A percentile compares a stretch with the other conserved stretches of the same genome.
Conservation (phyloP, 495 filamentous ascomycete genomes). For the Annulohypoxylon moriforme region DNA sequence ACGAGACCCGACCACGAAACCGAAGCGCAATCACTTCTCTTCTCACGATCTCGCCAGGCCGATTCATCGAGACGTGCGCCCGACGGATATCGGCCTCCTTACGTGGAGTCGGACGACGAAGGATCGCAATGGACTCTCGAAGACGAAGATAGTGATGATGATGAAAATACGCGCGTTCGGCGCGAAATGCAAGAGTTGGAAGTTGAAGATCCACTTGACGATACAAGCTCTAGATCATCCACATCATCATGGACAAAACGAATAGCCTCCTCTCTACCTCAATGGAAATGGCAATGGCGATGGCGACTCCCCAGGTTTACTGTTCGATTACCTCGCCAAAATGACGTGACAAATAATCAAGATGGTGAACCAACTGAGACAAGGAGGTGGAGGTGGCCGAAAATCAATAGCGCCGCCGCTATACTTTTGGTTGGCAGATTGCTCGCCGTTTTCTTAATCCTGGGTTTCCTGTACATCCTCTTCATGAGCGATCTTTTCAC, state of each 20-base stretch:
- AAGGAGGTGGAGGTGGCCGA: conserved; percentile 44
- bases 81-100: conserved; percentile 76
- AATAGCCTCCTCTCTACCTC: conserved; percentile 59
- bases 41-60: conserved; percentile 49
- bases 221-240: conserved; percentile 49
- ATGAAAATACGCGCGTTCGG: conserved; percentile 69
- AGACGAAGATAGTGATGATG: conserved; percentile 53
- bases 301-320: conserved; percentile 60
- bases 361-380: conserved; percentile 34
- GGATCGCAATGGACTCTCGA: conserved; percentile 55
- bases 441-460: conserved; percentile 77
- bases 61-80: conserved; percentile 53
- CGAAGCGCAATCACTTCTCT: conserved; percentile 71
- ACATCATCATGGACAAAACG: conserved; percentile 62
- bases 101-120: conserved; percentile 72
- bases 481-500: conserved; percentile 85
- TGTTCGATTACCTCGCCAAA: conserved; percentile 52
- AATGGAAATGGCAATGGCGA: conserved; percentile 62
- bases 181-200: conserved; percentile 92
- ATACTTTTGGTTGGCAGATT: conserved; percentile 76
- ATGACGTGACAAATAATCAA: conserved; percentile 20
- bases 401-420: conserved; percentile 42
- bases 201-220: conserved; percentile 75
- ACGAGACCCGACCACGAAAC: conserved; percentile 49
- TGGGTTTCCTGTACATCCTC: conserved; percentile 81